Conservation (phyloP, 257 asterid species). For the Misopates orontium region DNA sequence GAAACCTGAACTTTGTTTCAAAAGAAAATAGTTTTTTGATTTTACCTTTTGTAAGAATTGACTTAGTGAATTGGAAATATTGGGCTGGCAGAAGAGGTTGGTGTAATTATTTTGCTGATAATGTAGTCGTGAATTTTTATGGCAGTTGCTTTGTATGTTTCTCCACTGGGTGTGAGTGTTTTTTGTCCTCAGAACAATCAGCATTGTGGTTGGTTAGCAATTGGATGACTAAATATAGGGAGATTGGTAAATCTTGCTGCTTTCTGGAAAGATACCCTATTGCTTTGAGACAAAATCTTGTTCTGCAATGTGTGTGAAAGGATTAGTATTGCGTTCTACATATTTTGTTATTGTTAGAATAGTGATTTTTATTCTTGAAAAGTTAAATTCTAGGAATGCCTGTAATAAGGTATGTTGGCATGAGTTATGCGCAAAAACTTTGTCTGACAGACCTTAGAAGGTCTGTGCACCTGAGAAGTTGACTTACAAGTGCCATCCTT, state of each 20-base stretch:
- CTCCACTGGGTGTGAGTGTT: not conserved
- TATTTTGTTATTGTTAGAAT: not conserved
- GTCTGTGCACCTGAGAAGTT: not conserved
- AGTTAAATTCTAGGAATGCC: constrained; percentile 1
- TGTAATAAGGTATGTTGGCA: too few species aligned
- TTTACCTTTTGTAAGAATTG: not conserved
- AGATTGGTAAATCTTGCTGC: not conserved
- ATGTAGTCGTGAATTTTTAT: not conserved
- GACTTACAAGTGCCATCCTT: not conserved
- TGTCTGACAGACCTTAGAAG: not conserved
- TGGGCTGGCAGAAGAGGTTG: not conserved
- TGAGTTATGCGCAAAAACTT: not conserved
- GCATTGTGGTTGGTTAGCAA: constrained; percentile 16
- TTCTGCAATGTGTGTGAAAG: not conserved
- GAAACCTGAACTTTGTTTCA: not conserved
- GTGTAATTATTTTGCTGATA: not conserved
- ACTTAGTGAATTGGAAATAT: constrained; percentile 4
- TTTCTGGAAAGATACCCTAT: not conserved
- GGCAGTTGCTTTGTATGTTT: not conserved
- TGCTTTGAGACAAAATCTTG: constrained; percentile 10
- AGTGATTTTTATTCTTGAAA: not conserved
- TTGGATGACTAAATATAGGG: not conserved
- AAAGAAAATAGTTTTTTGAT: not conserved
- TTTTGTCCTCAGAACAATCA: not conserved
- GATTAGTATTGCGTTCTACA: not conserved